These are phyloP conservation scores for Cucurbita moschata DNA, from an alignment of 306 rosid species.

Conservation along the genomic window DNA sequence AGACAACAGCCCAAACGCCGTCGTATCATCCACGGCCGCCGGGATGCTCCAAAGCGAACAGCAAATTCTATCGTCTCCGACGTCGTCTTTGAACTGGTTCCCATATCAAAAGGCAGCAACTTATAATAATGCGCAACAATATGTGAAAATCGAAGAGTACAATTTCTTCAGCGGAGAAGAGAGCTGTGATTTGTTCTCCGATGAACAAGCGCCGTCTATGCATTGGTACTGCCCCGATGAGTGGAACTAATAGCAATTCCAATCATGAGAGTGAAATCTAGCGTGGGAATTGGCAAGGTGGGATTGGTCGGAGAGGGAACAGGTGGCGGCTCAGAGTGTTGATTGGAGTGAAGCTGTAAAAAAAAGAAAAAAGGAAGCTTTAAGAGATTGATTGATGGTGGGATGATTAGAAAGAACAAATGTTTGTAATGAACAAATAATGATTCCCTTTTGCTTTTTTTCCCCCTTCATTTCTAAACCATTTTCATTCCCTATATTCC, in stretches of 20 bases:
- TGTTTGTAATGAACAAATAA: constrained; percentile 5
- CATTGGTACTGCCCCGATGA: constrained; percentile 77
- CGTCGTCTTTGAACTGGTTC: background rate
- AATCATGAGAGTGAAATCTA: background rate
- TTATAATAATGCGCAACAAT: constrained; percentile 19
- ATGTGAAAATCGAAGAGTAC: constrained; percentile 76
- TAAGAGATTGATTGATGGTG: background rate
- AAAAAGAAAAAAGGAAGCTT: background rate
- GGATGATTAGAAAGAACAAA: constrained; percentile 3
- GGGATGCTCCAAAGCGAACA: constrained; percentile 27
- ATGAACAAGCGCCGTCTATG: constrained; percentile 73
- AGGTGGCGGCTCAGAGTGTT: background rate
- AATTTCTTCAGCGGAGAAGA: constrained; percentile 77
- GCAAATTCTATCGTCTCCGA: constrained; percentile 21
- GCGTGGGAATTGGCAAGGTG: background rate
- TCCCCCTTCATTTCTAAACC: background rate
- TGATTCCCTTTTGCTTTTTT: background rate
- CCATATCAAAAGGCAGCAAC: background rate
- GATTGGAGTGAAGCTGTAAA: background rate
- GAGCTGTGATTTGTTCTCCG: constrained; percentile 68
- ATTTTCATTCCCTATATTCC: background rate
- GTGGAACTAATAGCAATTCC: background rate
- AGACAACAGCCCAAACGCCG: constrained; percentile 41
- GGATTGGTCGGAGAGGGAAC: background rate
- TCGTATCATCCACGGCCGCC: background rate